phyloP scores from a whole-genome alignment of 306 rosid genomes.

The Vicia faba region DNA sequence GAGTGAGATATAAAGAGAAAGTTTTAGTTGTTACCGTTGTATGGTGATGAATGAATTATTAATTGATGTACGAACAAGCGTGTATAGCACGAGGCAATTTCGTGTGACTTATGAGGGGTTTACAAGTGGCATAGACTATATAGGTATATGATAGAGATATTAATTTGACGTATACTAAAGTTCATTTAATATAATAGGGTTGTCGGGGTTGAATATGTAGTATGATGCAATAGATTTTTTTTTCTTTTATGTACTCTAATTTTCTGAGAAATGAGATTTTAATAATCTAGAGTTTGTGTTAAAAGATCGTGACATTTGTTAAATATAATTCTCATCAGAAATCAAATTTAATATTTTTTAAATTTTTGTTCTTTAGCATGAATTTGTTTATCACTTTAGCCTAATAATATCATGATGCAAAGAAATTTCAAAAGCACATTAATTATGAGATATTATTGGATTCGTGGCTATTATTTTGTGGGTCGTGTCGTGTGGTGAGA shows the following conservation, averaged over 20 bases:
- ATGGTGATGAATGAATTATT: conserved; percentile 11
- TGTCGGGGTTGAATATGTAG: too few relatives aligned
- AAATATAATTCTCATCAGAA: too few relatives aligned
- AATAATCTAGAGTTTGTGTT: too few relatives aligned
- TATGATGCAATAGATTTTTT: too few relatives aligned
- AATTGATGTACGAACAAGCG: conserved; percentile 14
- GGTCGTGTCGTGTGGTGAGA: conserved; percentile 19
- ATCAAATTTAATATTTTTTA: too few relatives aligned
- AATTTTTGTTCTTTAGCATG: too few relatives aligned
- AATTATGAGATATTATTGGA: not conserved
- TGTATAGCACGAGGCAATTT: conserved; percentile 20
- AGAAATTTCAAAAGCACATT: not conserved
- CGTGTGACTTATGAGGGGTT: conserved; percentile 10
- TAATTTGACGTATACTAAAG: not conserved
- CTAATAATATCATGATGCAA: too few relatives aligned
- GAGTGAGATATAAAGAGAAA: conserved; percentile 34
- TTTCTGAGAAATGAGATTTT: too few relatives aligned
- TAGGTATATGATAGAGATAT: not conserved
- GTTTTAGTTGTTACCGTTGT: conserved; percentile 38
- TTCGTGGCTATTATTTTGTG: conserved; percentile 2
- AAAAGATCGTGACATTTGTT: too few relatives aligned
- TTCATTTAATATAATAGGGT: not conserved
- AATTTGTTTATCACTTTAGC: too few relatives aligned
- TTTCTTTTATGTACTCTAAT: too few relatives aligned
- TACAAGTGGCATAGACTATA: conserved; percentile 18